Conservation (phyloP, 1,284 basidiomycete genomes). For the Trametes polyzona region DNA sequence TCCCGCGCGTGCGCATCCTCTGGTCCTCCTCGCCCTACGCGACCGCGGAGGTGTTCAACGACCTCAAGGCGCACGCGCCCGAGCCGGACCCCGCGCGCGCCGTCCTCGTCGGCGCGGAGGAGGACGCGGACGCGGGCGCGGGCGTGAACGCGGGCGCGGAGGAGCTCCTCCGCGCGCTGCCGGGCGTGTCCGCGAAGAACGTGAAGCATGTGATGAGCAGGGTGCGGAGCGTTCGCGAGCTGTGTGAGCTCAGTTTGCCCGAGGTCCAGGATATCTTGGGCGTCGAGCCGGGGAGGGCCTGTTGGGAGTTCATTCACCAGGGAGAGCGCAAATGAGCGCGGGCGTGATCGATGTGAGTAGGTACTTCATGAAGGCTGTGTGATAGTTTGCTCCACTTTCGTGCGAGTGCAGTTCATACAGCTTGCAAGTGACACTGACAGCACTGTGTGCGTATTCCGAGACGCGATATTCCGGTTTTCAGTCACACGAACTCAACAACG, state of each 20-base stretch:
- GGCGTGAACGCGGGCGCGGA: conserved; percentile 77
- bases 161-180: conserved; percentile 73
- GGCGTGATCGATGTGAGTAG: not conserved
- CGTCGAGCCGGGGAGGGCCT: conserved; percentile 78
- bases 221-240: conserved; percentile 74
- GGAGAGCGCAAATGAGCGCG: conserved; percentile 48
- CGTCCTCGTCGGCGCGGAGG: conserved; percentile 80
- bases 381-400: too few relatives aligned
- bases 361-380: not conserved
- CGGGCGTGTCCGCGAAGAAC: conserved; percentile 86
- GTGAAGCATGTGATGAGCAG: conserved; percentile 84
- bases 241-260: conserved; percentile 69
- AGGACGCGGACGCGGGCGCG: conserved; percentile 63
- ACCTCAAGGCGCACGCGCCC: conserved; percentile 83
- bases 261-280: conserved; percentile 82
- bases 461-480: too few relatives aligned
- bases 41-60: conserved; percentile 90
- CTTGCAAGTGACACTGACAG: too few relatives aligned
- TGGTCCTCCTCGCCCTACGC: conserved; percentile 97
- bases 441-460: too few relatives aligned
- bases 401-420: too few relatives aligned
- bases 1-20: conserved; percentile 91
- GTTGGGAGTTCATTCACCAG: conserved; percentile 82
- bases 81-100: conserved; percentile 86
- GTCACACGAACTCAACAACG: too few relatives aligned